phyloP scores from a whole-genome alignment of 208 protist species.

The Phytomonas francai region DNA sequence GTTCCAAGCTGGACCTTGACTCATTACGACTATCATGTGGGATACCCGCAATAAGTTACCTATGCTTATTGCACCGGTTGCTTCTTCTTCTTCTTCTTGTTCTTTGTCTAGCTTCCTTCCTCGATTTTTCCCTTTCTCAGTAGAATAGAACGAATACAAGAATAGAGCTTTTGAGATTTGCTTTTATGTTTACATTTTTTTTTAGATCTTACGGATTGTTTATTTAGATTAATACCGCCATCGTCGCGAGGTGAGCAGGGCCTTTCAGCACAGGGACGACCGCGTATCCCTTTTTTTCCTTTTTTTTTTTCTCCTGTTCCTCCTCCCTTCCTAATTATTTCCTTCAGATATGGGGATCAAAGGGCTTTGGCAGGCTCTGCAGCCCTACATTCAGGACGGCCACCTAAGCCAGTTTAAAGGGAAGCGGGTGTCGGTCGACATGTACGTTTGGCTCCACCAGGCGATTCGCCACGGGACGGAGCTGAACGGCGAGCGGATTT shows the following conservation, averaged over 20 bases:
- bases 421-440: constrained; percentile 75
- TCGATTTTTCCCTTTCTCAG: constrained; percentile 6
- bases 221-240: constrained; percentile 12
- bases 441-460: constrained; percentile 87
- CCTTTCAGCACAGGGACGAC: constrained; percentile 8
- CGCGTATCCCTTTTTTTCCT: constrained; percentile 18
- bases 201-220: too few species aligned
- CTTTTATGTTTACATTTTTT: too few species aligned
- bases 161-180: not conserved
- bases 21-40: too few species aligned
- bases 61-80: not conserved
- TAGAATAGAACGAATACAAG: not conserved
- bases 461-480: constrained; percentile 34
- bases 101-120: constrained; percentile 11
- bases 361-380: constrained; percentile 69
- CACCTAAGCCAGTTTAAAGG: constrained; percentile 72
- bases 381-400: constrained; percentile 56
- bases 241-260: too few species aligned
- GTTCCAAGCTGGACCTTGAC: too few species aligned
- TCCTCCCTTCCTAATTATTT: constrained; percentile 1
- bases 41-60: not conserved
- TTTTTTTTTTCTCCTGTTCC: constrained; percentile 12
- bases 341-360: constrained; percentile 69
- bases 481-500: constrained; percentile 20
- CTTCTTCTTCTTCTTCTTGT: constrained; percentile 6